Percentiles rank a stretch among this genome's conserved stretches.
Conservation (phyloP, 805 yeast species). For the Kurtzmaniella fragi region DNA sequence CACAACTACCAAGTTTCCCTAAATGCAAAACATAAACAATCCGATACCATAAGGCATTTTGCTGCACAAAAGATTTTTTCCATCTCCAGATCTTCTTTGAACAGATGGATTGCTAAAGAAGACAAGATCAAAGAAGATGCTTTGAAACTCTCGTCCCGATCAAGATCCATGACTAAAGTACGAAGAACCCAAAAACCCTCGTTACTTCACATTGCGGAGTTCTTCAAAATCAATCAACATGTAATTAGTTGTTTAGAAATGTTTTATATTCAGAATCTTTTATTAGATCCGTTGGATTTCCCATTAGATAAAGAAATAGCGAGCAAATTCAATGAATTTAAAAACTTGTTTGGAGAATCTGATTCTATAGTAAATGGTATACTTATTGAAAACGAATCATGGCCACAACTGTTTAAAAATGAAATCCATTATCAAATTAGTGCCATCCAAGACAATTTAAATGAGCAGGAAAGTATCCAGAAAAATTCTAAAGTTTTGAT, state of each 20-base stretch:
- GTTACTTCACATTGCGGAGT: constrained; percentile 3
- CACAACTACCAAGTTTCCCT: constrained; percentile 12
- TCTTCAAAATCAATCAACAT: constrained; percentile 5
- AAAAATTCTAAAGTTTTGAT: constrained; percentile 6
- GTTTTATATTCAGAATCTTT: constrained; percentile 6
- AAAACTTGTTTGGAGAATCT: not conserved
- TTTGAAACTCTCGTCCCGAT: constrained; percentile 3
- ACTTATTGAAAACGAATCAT: constrained; percentile 5
- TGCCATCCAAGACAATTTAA: constrained; percentile 6
- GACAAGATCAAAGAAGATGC: constrained; percentile 7
- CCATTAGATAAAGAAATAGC: constrained; percentile 6
- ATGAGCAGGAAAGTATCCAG: constrained; percentile 9
- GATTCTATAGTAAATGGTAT: constrained; percentile 1
- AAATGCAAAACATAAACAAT: constrained; percentile 15
- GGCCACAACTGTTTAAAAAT: constrained; percentile 3
- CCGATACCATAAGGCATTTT: constrained; percentile 14
- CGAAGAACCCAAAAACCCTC: constrained; percentile 4
- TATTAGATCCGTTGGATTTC: constrained; percentile 4
- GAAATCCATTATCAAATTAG: constrained; percentile 7
- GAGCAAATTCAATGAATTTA: constrained; percentile 6
- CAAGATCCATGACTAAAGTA: constrained; percentile 2
- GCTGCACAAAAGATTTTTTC: constrained; percentile 7
- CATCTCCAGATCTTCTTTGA: constrained; percentile 12
- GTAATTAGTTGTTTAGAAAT: constrained; percentile 7
- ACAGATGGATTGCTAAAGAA: constrained; percentile 13